Conservation (phyloP, 2,329 filamentous ascomycete genomes). For the Aspergillus caelatus region DNA sequence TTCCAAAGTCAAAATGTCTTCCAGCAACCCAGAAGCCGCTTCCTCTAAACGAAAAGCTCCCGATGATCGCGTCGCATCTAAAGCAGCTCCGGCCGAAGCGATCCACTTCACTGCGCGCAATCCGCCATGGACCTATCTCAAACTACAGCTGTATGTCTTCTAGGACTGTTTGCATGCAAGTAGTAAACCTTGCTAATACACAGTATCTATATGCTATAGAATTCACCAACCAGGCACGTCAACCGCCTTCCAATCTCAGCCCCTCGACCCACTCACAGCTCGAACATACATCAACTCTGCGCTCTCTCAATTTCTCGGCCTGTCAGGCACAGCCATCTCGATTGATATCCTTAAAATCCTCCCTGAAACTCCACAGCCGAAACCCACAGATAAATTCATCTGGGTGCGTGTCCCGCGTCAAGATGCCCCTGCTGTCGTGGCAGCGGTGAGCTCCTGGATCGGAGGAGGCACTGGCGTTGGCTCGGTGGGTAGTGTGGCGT, state of each 20-base stretch:
- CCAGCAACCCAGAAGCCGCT: not conserved
- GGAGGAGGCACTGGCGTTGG: slow-evolving; percentile 28
- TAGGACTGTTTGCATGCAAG: not conserved
- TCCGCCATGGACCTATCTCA: slow-evolving; percentile 48
- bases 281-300: slow-evolving; percentile 50
- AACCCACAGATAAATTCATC: slow-evolving; percentile 20
- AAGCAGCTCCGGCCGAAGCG: slow-evolving; percentile 16
- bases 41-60: slow-evolving; percentile 32
- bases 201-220: slow-evolving; percentile 18
- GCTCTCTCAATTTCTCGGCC: slow-evolving; percentile 50
- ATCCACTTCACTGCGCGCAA: slow-evolving; percentile 44
- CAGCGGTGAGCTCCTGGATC: slow-evolving; percentile 52
- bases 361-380: slow-evolving; percentile 1
- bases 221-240: slow-evolving; percentile 31
- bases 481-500: slow-evolving; percentile 34
- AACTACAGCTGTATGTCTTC: slow-evolving; percentile 43
- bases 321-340: slow-evolving; percentile 50
- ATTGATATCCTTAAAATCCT: slow-evolving; percentile 50
- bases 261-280: slow-evolving; percentile 50
- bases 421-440: slow-evolving; percentile 47
- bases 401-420: slow-evolving; percentile 51
- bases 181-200: not conserved
- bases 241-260: slow-evolving; percentile 18
- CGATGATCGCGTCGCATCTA: slow-evolving; percentile 8
- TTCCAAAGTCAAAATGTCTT: not conserved